Conservation (phyloP, 345 rosid species). For the Bretschneidera sinensis region DNA sequence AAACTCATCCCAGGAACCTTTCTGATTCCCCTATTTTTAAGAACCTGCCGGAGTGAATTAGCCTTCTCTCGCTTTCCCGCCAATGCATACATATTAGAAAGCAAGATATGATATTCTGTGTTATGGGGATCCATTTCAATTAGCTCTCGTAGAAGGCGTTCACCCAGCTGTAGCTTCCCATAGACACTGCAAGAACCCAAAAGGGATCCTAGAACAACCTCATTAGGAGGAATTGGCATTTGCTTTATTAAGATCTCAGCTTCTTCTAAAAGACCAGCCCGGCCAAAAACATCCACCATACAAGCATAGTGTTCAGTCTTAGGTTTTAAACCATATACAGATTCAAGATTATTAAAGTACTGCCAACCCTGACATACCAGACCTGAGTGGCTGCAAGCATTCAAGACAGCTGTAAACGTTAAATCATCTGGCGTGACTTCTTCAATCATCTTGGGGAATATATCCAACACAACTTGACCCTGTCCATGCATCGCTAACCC, state of each 20-base stretch:
- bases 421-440: conserved; percentile 70
- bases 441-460: conserved; percentile 53
- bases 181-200: conserved; percentile 69
- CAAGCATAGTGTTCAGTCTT: conserved; percentile 81
- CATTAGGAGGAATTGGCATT: conserved; percentile 77
- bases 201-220: conserved; percentile 77
- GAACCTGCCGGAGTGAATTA: conserved; percentile 37
- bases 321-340: conserved; percentile 43
- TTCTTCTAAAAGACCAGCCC: conserved; percentile 70
- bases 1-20: conserved; percentile 79
- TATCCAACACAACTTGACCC: conserved; percentile 41
- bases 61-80: conserved; percentile 51
- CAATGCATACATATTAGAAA: conserved; percentile 60
- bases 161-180: conserved; percentile 52
- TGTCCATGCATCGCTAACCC: conserved; percentile 78
- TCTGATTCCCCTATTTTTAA: conserved; percentile 45
- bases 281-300: conserved; percentile 82
- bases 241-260: conserved; percentile 48
- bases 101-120: conserved; percentile 58
- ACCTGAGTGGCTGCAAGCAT: conserved; percentile 82
- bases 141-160: conserved; percentile 41
- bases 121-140: conserved; percentile 49
- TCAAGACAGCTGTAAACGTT: conserved; percentile 63
- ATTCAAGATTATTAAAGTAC: conserved; percentile 38
- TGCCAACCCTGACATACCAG: conserved; percentile 51